Base-by-base conservation (phyloP, 352 stramenopile species). In the Peronospora belbahrii region DNA sequence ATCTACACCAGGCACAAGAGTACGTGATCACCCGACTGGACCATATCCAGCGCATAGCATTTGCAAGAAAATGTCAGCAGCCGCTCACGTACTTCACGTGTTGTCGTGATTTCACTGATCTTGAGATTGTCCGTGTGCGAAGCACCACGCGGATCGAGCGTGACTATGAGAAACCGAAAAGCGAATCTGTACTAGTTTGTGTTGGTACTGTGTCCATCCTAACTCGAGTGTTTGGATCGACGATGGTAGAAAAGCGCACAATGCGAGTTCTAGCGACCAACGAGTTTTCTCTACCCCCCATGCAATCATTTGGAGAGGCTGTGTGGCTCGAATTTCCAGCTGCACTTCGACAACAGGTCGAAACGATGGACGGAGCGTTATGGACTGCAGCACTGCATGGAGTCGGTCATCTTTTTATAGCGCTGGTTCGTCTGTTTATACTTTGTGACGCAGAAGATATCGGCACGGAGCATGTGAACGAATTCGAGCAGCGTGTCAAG, bases 271-370 rank as follows among this genome's bases (percentile, higher is more conserved):
- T 98, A 40, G 78, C 85, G 39, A 68, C 75, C 20, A 89, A 83
- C 37, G 88, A 97, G 48, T 97, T 98, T 47, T 86, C 79, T 0
- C 67, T 99, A n/a, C 96, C 96, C 10, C 83, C 78, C 0, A 95
- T 99, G 80, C 86, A 98, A 67, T 93, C 83, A 42, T 94, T 96
- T 34, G 97, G 91, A 5, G 79, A 95, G 54, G 95, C 83, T 6
- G 52, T 97, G 9, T 99, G 96, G 96, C 62, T 98, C 10, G 95
- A 99, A 60, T 62, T 97, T 4, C 86, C 89, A 6, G 42, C 59
- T 23, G 20, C 39, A 24, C 31, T 94, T 9, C 59, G 61, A 23
- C 45, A 62, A 0, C 18, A 65, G 13, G 65, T 91, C 0, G 67
- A 87, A 44, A 41, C 18, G 0, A 52, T 25, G 0, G 53, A 52